phyloP scores from a whole-genome alignment of 768 basidiomycete genomes.

The Cubamyces sp. region DNA sequence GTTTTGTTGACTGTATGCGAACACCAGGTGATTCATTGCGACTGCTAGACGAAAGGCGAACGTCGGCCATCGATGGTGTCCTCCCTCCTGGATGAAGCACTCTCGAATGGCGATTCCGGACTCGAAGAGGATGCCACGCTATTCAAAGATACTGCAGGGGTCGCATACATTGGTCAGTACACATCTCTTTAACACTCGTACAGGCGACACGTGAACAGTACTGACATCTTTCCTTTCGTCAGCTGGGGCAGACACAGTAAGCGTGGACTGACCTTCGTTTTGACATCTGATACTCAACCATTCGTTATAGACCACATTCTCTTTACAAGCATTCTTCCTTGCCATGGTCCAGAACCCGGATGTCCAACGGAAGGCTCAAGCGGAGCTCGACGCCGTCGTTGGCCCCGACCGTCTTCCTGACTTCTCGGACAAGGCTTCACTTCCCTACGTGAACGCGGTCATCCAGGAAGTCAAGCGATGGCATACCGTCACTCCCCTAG shows the following conservation, averaged over 20 bases:
- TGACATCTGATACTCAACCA: background rate
- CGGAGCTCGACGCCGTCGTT: slow-evolving; percentile 34
- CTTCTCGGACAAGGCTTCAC: slow-evolving; percentile 19
- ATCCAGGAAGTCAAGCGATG: slow-evolving; percentile 31
- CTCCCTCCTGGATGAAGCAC: background rate
- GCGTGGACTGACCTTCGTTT: background rate
- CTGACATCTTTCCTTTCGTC: background rate
- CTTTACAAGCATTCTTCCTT: slow-evolving; percentile 32
- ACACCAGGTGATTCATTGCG: no score
- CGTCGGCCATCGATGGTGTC: background rate
- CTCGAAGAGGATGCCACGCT: slow-evolving; percentile 10
- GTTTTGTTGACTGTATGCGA: no score
- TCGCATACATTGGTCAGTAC: slow-evolving; percentile 16
- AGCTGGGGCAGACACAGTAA: slow-evolving; percentile 26
- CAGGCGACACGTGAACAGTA: background rate
- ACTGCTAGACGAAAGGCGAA: background rate
- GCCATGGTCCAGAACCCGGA: slow-evolving; percentile 33
- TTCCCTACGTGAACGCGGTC: slow-evolving; percentile 30
- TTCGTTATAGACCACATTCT: slow-evolving; percentile 24
- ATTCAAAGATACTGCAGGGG: slow-evolving; percentile 6
- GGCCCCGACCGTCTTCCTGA: slow-evolving; percentile 32
- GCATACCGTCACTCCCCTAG: slow-evolving; percentile 29
- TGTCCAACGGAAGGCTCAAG: slow-evolving; percentile 31
- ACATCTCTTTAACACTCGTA: background rate
- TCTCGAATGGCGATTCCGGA: background rate